Percentiles rank a stretch among this genome's conserved stretches.
Conservation (phyloP, 1,284 basidiomycete genomes). For the Malassezia japonica region DNA sequence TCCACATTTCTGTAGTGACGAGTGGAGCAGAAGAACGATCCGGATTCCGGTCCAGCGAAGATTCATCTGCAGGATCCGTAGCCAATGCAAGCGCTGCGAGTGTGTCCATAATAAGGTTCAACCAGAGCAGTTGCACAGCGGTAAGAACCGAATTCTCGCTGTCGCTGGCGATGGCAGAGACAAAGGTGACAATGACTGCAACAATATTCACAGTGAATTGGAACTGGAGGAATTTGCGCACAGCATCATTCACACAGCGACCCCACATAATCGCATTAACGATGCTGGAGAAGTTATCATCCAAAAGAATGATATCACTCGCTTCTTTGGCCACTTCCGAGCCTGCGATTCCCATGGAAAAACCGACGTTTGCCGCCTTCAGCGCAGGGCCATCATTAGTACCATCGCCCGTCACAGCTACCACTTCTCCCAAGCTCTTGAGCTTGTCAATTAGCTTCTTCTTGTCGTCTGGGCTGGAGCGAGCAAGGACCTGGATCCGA, state of each 20-base stretch:
- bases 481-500: slow-evolving; percentile 61
- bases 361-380: slow-evolving; percentile 58
- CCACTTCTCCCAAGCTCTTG: slow-evolving; percentile 78
- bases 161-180: slow-evolving; percentile 71
- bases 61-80: slow-evolving; percentile 79
- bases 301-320: slow-evolving; percentile 95
- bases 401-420: slow-evolving; percentile 95
- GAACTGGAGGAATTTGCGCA: slow-evolving; percentile 96
- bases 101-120: slow-evolving; percentile 88
- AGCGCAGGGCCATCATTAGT: slow-evolving; percentile 96
- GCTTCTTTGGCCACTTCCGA: slow-evolving; percentile 99
- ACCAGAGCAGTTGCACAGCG: slow-evolving; percentile 92
- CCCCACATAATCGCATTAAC: slow-evolving; percentile 98
- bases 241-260: slow-evolving; percentile 92
- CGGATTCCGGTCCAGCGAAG: slow-evolving; percentile 76
- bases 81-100: slow-evolving; percentile 93
- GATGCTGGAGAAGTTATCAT: slow-evolving; percentile 85
- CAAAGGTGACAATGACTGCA: slow-evolving; percentile 85
- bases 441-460: slow-evolving; percentile 80
- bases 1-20: slow-evolving; percentile 69
- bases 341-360: slow-evolving; percentile 85
- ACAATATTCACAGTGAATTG: slow-evolving; percentile 94
- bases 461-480: slow-evolving; percentile 97
- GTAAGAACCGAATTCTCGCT: slow-evolving; percentile 74
- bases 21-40: slow-evolving; percentile 77